Evolutionary conservation across 1,284 basidiomycete genomes (phyloP).

Genomic region (Sporisorium graminicola): DNA sequence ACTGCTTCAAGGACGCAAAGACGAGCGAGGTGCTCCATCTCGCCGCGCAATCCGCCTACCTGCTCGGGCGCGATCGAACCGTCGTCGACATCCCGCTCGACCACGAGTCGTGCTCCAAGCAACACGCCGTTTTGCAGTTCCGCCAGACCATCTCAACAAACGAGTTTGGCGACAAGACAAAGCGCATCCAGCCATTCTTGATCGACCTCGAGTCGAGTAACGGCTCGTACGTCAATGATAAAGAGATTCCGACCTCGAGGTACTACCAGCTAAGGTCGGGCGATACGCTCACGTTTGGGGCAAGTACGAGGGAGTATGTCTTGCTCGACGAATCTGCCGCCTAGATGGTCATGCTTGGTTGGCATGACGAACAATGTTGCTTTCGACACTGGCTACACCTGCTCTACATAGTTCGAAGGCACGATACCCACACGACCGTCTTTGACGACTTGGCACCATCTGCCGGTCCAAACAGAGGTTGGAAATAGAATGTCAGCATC

Average conservation of each 20-base stretch:
- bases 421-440: conserved; percentile 43
- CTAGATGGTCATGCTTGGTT: not conserved
- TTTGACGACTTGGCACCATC: conserved; percentile 52
- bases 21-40: conserved; percentile 74
- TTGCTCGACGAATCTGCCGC: conserved; percentile 56
- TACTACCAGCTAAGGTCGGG: conserved; percentile 89
- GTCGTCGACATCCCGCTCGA: conserved; percentile 84
- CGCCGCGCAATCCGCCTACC: conserved; percentile 86
- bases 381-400: not conserved
- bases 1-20: conserved; percentile 95
- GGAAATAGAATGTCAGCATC: not conserved
- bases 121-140: conserved; percentile 96
- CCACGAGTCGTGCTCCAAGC: conserved; percentile 97
- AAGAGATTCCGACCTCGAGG: conserved; percentile 83
- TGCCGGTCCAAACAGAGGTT: not conserved
- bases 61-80: conserved; percentile 85
- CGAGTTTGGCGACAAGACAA: conserved; percentile 85
- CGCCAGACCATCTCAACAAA: conserved; percentile 86
- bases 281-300: conserved; percentile 73
- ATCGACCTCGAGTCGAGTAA: conserved; percentile 98
- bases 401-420: conserved; percentile 51
- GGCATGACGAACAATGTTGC: not conserved
- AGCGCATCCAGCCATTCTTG: conserved; percentile 72
- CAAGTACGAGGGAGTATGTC: conserved; percentile 64
- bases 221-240: conserved; percentile 89